Base-by-base conservation (phyloP, 139 green algal genomes). In the Dunaliella primolecta region DNA sequence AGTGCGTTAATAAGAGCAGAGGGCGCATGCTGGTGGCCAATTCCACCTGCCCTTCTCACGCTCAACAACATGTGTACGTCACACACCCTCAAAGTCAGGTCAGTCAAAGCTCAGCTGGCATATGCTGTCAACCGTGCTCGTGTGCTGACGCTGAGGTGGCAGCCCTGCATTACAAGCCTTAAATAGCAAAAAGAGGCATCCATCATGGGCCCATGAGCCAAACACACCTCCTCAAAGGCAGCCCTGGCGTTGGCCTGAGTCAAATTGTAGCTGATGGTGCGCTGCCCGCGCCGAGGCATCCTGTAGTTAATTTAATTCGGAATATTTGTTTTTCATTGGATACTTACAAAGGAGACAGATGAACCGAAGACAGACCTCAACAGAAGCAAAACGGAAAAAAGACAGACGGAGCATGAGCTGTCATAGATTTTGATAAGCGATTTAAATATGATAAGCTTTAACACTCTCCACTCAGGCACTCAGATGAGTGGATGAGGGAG, bases 211-310 rank as follows among this genome's bases (percentile, higher is more conserved):
- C 1, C 79, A 35, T 29, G n/a, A n/a, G n/a, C n/a, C n/a, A n/a
- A n/a, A n/a, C n/a, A n/a, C n/a, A 87, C 86, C 0, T 89, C 36
- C 46, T 89, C 86, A 55, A 89, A 89, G 0, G 86, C 86, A n/a
- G 83, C 83, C 1, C 83, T 36, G 0, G 83, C 83, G 20, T 55
- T 32, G 0, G 80, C 83, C 23, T 27, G 81, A 1, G 36, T 86
- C 36, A 89, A 38, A 34, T 89, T 84, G 36, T 89, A 89, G 0
- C 80, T 84, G 1, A 87, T 36, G 20, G 30, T 70, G 3, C 82
- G 32, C 21, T 64, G 29, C 34, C 24, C 70, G 24, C 70, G 30
- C 2, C 35, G 57, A 35, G 81, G 34, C 81, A 85, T 85, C 33
- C 36, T 74, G 20, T 77, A 31, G 36, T 80, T 64, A 64, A 25